Conservation (phyloP, 257 asterid species). For the Lycium ferocissimum region DNA sequence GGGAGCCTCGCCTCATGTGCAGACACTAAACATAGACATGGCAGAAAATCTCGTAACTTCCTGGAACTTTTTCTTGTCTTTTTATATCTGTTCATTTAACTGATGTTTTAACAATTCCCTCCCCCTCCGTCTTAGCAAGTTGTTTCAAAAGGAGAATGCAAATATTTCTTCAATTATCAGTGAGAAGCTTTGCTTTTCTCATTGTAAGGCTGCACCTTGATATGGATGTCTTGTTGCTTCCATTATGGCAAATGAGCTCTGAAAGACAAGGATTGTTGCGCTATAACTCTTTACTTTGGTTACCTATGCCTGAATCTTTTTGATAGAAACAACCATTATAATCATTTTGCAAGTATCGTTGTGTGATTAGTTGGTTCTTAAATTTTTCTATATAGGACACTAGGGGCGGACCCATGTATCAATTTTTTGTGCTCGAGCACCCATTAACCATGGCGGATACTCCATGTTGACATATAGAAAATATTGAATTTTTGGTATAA, state of each 20-base stretch:
- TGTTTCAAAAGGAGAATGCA: neutral
- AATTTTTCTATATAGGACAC: neutral
- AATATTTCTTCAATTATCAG: neutral
- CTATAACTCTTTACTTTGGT: neutral
- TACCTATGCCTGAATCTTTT: neutral
- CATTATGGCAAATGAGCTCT: neutral
- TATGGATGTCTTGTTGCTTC: neutral
- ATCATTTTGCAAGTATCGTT: neutral
- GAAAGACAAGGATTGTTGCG: neutral
- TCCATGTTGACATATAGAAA: too few relatives aligned
- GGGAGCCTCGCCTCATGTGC: neutral
- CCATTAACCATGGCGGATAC: too few relatives aligned
- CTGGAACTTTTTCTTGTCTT: neutral
- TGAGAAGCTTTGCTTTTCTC: neutral
- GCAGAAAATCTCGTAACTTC: neutral
- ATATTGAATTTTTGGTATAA: too few relatives aligned
- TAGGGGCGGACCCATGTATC: too few relatives aligned
- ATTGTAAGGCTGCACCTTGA: neutral
- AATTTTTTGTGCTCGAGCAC: too few relatives aligned
- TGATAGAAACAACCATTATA: neutral
- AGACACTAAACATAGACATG: neutral
- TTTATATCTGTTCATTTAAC: neutral
- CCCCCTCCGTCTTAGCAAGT: neutral
- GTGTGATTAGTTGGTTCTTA: neutral
- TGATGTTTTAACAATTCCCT: neutral